These are phyloP conservation scores for Pseudocercospora musae DNA, from an alignment of 2,329 filamentous ascomycete genomes.

Conservation along the genomic window DNA sequence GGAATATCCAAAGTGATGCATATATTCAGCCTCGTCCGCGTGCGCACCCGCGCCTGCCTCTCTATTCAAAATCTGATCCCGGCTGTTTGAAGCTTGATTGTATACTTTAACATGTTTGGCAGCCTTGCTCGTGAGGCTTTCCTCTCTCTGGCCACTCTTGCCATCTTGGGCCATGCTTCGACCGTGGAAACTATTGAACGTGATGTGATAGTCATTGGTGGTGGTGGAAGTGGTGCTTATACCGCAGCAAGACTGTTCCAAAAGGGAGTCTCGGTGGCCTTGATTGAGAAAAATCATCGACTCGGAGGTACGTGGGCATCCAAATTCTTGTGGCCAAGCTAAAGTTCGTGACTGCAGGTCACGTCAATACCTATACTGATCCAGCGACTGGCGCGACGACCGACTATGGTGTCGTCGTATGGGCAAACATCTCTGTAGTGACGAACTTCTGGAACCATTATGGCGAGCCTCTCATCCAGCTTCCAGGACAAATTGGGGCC, in stretches of 20 bases:
- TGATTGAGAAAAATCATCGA: constrained; percentile 39
- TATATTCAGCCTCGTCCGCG: background rate
- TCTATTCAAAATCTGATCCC: background rate
- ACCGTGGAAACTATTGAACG: background rate
- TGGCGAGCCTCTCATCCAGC: constrained; percentile 35
- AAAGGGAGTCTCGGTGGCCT: constrained; percentile 35
- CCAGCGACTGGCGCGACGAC: constrained; percentile 33
- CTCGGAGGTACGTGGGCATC: constrained; percentile 35
- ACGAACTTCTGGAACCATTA: constrained; percentile 47
- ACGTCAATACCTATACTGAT: constrained; percentile 49
- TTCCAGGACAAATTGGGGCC: constrained; percentile 28
- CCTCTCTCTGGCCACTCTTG: background rate
- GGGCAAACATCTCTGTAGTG: constrained; percentile 43
- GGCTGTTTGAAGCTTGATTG: background rate
- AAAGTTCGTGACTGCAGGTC: constrained; percentile 33
- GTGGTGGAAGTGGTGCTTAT: constrained; percentile 42
- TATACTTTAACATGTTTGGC: background rate
- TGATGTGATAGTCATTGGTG: constrained; percentile 42
- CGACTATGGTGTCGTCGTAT: constrained; percentile 41
- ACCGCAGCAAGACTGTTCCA: constrained; percentile 41
- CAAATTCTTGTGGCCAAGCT: background rate
- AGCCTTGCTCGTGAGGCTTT: background rate
- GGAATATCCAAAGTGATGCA: too few relatives aligned
- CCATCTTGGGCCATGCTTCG: background rate
- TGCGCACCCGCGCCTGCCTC: background rate